phyloP scores from a whole-genome alignment of 371 early-diverging fungal species.

The Mortierella sp. region DNA sequence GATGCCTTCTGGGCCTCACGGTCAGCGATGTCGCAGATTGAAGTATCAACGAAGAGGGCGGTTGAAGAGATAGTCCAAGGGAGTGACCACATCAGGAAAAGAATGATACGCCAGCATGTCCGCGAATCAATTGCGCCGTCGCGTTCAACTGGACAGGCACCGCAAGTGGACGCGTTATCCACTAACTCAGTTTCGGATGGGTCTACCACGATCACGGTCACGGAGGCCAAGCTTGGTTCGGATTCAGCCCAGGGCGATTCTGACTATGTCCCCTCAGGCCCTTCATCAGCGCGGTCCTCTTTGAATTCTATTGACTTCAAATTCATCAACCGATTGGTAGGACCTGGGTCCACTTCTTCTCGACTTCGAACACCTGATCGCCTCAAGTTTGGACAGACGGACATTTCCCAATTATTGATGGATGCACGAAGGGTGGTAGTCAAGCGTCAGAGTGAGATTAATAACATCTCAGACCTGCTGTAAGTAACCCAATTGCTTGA shows the following conservation, averaged over 20 bases:
- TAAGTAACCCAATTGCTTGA: neutral
- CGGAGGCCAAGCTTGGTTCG: neutral
- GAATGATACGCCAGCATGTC: too few species aligned
- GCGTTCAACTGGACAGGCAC: too few species aligned
- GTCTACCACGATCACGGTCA: neutral
- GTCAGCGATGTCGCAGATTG: too few species aligned
- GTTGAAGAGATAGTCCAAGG: too few species aligned
- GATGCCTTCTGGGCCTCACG: too few species aligned
- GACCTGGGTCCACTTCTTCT: constrained; percentile 10
- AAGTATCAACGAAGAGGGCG: too few species aligned
- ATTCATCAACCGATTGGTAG: constrained; percentile 6
- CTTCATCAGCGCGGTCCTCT: constrained; percentile 9
- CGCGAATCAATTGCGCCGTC: too few species aligned
- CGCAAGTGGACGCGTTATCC: too few species aligned
- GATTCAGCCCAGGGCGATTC: neutral
- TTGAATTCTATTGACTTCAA: constrained; percentile 7
- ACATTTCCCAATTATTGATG: constrained; percentile 3
- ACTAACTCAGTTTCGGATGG: too few species aligned
- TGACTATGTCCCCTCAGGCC: neutral
- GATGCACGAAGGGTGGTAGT: neutral
- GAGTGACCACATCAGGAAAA: too few species aligned
- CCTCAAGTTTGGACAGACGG: neutral
- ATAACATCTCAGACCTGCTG: constrained; percentile 6
- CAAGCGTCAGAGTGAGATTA: neutral
- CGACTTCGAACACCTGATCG: neutral